These are phyloP conservation scores for Phytophthora sansomeana DNA, from an alignment of 352 stramenopile species.

Conservation along the genomic window DNA sequence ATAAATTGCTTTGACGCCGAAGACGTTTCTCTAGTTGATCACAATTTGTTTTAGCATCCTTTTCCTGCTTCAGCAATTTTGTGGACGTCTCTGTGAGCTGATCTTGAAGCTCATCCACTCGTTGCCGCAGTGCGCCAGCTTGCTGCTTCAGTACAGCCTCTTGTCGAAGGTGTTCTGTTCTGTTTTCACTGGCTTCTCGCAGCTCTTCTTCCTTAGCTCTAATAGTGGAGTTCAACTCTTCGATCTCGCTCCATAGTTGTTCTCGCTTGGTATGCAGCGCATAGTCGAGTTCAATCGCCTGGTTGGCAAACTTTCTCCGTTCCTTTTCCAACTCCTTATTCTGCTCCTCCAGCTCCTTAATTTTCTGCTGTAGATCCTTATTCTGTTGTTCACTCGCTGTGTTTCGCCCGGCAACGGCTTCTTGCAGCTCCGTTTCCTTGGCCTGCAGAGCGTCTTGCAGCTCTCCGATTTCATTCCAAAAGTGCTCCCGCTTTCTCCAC, in stretches of 20 bases:
- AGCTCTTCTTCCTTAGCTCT: conserved; percentile 11
- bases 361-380: neutral
- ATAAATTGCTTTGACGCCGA: conserved; percentile 6
- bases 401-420: neutral
- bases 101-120: neutral
- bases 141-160: conserved; percentile 12
- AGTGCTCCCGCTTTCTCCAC: conserved; percentile 6
- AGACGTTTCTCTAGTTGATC: neutral
- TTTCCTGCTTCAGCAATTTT: conserved; percentile 1
- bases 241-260: conserved; percentile 10
- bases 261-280: conserved; percentile 4
- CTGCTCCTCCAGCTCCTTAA: neutral
- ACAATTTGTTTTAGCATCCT: conserved; percentile 7
- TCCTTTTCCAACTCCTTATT: conserved; percentile 10
- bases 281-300: neutral
- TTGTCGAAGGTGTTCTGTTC: conserved; percentile 1
- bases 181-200: neutral
- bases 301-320: neutral
- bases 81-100: conserved; percentile 1
- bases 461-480: conserved; percentile 12
- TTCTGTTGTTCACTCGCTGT: neutral
- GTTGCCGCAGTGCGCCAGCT: neutral
- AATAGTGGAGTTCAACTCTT: conserved; percentile 8
- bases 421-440: conserved; percentile 14
- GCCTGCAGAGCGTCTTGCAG: conserved; percentile 8